phyloP scores from a whole-genome alignment of 176 grass and related monocot genomes.

The Puya raimondii region DNA sequence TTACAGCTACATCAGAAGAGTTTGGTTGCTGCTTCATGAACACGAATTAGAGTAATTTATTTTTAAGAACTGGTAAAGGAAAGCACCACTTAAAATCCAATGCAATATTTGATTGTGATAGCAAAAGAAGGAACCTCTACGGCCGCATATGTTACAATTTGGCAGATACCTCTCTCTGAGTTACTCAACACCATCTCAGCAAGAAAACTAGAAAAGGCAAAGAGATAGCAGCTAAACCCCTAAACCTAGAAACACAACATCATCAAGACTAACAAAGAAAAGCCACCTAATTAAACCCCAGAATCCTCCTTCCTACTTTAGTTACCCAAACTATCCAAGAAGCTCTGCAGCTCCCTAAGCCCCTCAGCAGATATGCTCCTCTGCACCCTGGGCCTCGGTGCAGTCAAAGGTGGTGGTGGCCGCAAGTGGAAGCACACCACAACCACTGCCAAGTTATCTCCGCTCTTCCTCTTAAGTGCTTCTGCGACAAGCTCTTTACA shows the following conservation, averaged over 20 bases:
- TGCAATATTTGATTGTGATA: not conserved
- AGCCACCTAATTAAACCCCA: slow-evolving; percentile 14
- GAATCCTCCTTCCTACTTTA: slow-evolving; percentile 15
- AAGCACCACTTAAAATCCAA: no score
- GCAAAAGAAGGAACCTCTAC: slow-evolving; percentile 41
- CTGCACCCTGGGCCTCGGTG: slow-evolving; percentile 61
- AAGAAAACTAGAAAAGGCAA: slow-evolving; percentile 26
- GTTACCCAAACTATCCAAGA: slow-evolving; percentile 65
- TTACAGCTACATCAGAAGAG: no score
- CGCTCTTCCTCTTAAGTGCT: slow-evolving; percentile 81
- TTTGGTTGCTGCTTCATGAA: no score
- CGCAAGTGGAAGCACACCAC: slow-evolving; percentile 69
- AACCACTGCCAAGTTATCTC: slow-evolving; percentile 70
- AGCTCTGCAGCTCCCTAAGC: slow-evolving; percentile 74
- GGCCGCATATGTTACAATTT: slow-evolving; percentile 61
- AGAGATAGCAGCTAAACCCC: slow-evolving; percentile 28
- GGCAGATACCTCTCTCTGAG: not conserved
- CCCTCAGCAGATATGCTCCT: slow-evolving; percentile 93
- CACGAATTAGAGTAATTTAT: no score
- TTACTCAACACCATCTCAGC: slow-evolving; percentile 50
- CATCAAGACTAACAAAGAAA: slow-evolving; percentile 23
- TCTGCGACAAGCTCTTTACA: slow-evolving; percentile 80
- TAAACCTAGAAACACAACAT: slow-evolving; percentile 31
- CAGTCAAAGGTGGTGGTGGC: slow-evolving; percentile 50
- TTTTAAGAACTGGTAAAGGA: no score